phyloP scores from a whole-genome alignment of 2,329 filamentous ascomycete species.

The Aureobasidium sp. region DNA sequence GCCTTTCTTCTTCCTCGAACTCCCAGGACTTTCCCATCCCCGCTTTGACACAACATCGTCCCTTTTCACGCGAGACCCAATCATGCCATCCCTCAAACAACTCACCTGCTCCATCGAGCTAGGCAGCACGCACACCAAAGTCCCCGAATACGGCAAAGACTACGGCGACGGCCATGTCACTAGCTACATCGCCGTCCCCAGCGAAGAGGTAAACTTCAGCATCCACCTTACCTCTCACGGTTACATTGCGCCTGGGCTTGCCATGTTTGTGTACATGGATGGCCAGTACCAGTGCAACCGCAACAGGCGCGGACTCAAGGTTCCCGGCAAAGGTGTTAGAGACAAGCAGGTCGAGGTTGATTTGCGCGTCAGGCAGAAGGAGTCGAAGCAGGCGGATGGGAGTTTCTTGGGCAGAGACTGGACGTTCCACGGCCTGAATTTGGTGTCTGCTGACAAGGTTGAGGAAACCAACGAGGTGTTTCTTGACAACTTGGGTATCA shows the following conservation, averaged over 20 bases:
- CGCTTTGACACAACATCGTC: not conserved
- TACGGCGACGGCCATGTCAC: constrained; percentile 46
- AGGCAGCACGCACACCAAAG: constrained; percentile 30
- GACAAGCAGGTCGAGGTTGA: constrained; percentile 34
- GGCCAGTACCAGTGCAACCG: constrained; percentile 50
- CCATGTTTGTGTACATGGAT: constrained; percentile 49
- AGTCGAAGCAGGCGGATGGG: constrained; percentile 38
- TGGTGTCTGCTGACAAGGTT: constrained; percentile 31
- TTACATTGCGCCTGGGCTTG: constrained; percentile 45
- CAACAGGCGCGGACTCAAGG: constrained; percentile 36
- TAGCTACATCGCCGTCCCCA: constrained; percentile 43
- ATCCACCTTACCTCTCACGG: constrained; percentile 40
- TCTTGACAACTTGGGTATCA: constrained; percentile 35
- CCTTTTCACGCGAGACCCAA: constrained; percentile 10
- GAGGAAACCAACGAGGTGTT: constrained; percentile 23
- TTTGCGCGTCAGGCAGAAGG: constrained; percentile 45
- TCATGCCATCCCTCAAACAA: constrained; percentile 47
- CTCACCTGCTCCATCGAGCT: constrained; percentile 45
- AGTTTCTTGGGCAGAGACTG: constrained; percentile 43
- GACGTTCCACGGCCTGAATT: constrained; percentile 43
- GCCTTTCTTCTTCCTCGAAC: not conserved
- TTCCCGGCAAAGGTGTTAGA: constrained; percentile 22
- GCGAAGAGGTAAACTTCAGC: constrained; percentile 36
- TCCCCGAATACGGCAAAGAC: constrained; percentile 41
- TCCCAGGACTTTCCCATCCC: no score